Conservation (phyloP, 345 rosid species). For the Syzygium aromaticum region DNA sequence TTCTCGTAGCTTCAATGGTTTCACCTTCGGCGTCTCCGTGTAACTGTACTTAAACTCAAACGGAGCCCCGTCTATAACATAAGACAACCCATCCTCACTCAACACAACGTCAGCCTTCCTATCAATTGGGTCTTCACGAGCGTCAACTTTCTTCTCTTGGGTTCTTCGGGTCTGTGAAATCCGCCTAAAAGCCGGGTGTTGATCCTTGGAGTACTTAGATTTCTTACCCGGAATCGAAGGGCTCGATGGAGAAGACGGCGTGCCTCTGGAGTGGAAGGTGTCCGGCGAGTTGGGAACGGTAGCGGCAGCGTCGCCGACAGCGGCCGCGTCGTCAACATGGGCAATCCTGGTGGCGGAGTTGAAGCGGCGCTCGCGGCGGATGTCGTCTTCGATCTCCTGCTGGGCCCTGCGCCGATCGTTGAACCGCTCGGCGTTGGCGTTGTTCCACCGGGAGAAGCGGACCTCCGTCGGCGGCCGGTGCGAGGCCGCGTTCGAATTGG, state of each 20-base stretch:
- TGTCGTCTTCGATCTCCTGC: conserved; percentile 62
- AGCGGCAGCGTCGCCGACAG: background rate
- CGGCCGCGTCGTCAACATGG: conserved; percentile 9
- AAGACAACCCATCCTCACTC: conserved; percentile 62
- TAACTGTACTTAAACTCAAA: conserved; percentile 95
- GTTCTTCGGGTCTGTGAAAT: conserved; percentile 10
- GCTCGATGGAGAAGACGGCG: conserved; percentile 66
- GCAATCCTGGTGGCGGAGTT: conserved; percentile 42
- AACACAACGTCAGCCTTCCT: conserved; percentile 33
- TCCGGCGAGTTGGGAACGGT: background rate
- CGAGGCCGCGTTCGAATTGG: background rate
- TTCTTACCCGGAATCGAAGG: conserved; percentile 74
- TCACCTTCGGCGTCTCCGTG: conserved; percentile 79
- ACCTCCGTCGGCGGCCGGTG: conserved; percentile 36
- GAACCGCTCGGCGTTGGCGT: conserved; percentile 62
- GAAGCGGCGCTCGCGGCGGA: conserved; percentile 63
- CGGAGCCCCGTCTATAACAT: conserved; percentile 79
- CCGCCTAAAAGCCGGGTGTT: conserved; percentile 37
- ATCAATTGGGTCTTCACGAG: conserved; percentile 12
- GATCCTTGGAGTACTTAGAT: conserved; percentile 60
- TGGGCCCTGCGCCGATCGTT: conserved; percentile 49
- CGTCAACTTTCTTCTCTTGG: conserved; percentile 6
- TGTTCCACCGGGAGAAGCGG: conserved; percentile 73
- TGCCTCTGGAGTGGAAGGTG: conserved; percentile 51
- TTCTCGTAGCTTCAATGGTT: conserved; percentile 73